Conservation (phyloP, 1,139 yeast genomes). For the Yamadazyma taylorii region DNA sequence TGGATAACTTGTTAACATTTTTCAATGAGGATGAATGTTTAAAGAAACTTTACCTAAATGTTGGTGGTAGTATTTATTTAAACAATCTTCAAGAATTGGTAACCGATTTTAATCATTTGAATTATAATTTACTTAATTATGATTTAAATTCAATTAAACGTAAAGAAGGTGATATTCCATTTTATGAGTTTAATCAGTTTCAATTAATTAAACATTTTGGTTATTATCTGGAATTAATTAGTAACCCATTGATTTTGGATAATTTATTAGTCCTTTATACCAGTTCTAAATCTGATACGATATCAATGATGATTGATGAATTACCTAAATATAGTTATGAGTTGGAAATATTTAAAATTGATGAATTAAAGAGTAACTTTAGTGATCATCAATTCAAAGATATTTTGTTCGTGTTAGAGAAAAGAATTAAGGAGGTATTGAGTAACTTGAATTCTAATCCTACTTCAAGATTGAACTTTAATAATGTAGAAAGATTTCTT, state of each 20-base stretch:
- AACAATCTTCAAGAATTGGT: constrained; percentile 12
- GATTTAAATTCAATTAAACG: constrained; percentile 10
- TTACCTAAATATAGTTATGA: constrained; percentile 11
- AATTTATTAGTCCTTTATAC: constrained; percentile 10
- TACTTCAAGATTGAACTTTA: constrained; percentile 14
- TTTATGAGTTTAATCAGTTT: constrained; percentile 9
- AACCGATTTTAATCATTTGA: constrained; percentile 12
- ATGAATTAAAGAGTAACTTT: constrained; percentile 18
- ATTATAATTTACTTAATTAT: constrained; percentile 8
- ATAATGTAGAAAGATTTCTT: constrained; percentile 7
- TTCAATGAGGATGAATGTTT: constrained; percentile 9
- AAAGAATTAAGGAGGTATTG: constrained; percentile 21
- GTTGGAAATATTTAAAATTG: constrained; percentile 11
- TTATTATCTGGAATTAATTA: constrained; percentile 13
- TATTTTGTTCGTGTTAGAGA: constrained; percentile 19
- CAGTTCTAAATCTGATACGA: neutral
- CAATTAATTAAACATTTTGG: constrained; percentile 14
- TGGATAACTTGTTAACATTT: constrained; percentile 11
- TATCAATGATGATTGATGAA: constrained; percentile 3
- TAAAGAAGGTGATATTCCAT: constrained; percentile 7
- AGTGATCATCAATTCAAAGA: constrained; percentile 15
- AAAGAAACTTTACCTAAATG: constrained; percentile 10
- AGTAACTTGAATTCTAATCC: constrained; percentile 18
- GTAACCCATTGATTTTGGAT: constrained; percentile 11
- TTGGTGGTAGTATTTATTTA: constrained; percentile 16